Evolutionary conservation across 1,284 basidiomycete genomes (phyloP).

Genomic region (Rhodotorula sp.): DNA sequence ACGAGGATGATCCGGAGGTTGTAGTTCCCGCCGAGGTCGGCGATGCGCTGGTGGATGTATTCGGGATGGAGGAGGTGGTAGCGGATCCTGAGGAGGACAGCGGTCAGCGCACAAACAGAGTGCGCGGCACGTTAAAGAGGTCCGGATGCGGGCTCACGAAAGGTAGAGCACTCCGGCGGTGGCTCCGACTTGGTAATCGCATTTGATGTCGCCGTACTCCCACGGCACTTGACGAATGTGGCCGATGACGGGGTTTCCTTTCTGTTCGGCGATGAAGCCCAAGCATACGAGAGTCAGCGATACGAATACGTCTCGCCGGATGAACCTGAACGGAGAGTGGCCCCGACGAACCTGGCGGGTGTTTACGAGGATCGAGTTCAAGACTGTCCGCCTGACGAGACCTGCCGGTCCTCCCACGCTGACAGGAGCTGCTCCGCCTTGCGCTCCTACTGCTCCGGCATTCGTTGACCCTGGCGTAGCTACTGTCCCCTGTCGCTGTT

Average conservation of each 20-base stretch:
- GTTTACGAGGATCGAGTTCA: slow-evolving; percentile 66
- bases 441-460: neutral
- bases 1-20: slow-evolving; percentile 84
- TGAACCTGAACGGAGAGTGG: neutral
- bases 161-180: slow-evolving; percentile 90
- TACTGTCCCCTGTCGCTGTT: neutral
- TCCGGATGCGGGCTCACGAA: slow-evolving; percentile 58
- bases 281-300: neutral
- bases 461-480: neutral
- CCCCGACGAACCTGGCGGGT: slow-evolving; percentile 57
- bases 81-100: slow-evolving; percentile 62
- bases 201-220: slow-evolving; percentile 90
- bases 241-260: slow-evolving; percentile 83
- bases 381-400: slow-evolving; percentile 29
- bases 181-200: slow-evolving; percentile 94
- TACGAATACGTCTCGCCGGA: neutral
- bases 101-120: neutral
- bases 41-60: slow-evolving; percentile 88
- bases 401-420: slow-evolving; percentile 21
- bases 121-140: neutral
- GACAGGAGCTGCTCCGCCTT: neutral
- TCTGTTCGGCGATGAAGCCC: slow-evolving; percentile 53
- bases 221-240: slow-evolving; percentile 83
- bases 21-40: slow-evolving; percentile 77
- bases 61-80: slow-evolving; percentile 98